A percentile compares a stretch with the other conserved stretches of the same genome.
These are phyloP conservation scores for Hevea brasiliensis DNA, from an alignment of 345 rosid genomes.

Conservation along the genomic window DNA sequence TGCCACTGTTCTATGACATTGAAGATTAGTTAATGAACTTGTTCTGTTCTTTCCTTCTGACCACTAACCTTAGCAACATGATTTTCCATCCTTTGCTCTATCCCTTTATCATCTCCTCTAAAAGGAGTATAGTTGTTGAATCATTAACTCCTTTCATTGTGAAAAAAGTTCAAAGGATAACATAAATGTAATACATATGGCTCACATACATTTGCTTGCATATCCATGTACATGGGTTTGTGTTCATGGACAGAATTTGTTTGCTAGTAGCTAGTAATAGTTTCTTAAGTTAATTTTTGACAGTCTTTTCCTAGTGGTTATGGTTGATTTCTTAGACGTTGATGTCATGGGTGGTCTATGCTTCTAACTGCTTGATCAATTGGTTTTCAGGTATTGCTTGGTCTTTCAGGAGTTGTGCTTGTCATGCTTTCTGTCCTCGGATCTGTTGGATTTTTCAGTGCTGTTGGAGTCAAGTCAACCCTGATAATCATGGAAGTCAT, in stretches of 20 bases:
- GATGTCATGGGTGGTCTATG: background rate
- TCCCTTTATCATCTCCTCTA: background rate
- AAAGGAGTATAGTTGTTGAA: background rate
- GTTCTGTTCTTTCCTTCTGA: no score
- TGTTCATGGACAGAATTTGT: background rate
- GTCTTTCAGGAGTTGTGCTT: conserved; percentile 91
- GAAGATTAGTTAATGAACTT: no score
- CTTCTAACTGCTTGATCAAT: conserved; percentile 15
- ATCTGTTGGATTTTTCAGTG: conserved; percentile 94
- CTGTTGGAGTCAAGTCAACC: conserved; percentile 86
- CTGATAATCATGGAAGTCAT: conserved; percentile 97
- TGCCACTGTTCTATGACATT: no score
- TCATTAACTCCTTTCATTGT: background rate
- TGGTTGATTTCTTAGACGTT: background rate
- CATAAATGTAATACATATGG: background rate
- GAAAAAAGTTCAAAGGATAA: background rate
- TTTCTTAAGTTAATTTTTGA: no score
- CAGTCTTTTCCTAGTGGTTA: background rate
- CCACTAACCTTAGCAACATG: no score
- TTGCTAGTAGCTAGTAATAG: background rate
- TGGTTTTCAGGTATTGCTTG: conserved; percentile 77
- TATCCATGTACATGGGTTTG: background rate
- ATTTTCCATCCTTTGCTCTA: no score
- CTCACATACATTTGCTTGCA: background rate
- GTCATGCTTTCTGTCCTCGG: conserved; percentile 97